Evolutionary conservation across 306 rosid species (phyloP).

Genomic region (Styphnolobium japonicum): DNA sequence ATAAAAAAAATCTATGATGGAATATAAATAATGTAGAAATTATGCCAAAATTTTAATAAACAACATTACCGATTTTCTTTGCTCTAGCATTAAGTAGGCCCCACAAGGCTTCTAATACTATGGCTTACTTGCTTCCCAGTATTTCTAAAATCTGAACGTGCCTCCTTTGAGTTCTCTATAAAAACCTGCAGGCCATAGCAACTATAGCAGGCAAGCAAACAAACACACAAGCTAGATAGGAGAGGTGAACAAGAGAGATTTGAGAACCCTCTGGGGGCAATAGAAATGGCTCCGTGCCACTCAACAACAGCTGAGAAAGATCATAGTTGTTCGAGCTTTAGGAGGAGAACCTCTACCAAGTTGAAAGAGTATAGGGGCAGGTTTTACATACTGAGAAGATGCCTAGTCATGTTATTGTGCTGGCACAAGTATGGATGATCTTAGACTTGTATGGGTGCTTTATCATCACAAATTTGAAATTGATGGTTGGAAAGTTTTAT

Average conservation of each 20-base stretch:
- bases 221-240: neutral
- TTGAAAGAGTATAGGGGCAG: slow-evolving; percentile 37
- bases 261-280: neutral
- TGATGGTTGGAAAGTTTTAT: neutral
- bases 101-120: neutral
- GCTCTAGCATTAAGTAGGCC: neutral
- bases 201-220: neutral
- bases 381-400: slow-evolving; percentile 39
- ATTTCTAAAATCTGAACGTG: neutral
- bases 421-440: slow-evolving; percentile 35
- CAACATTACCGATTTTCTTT: neutral
- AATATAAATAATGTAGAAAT: neutral
- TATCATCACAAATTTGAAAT: neutral
- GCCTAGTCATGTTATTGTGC: slow-evolving; percentile 34
- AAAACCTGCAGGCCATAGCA: neutral
- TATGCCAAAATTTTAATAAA: neutral
- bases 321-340: neutral
- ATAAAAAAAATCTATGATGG: neutral
- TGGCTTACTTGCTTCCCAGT: neutral
- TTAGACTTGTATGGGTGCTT: neutral
- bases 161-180: slow-evolving; percentile 1
- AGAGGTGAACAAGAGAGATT: neutral
- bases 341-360: slow-evolving; percentile 16
- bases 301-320: slow-evolving; percentile 1
- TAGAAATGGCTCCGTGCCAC: slow-evolving; percentile 14